Percentiles rank a stretch among this genome's conserved stretches.
These are phyloP conservation scores for Oemleria cerasiformis DNA, from an alignment of 306 rosid genomes.

Conservation along the genomic window DNA sequence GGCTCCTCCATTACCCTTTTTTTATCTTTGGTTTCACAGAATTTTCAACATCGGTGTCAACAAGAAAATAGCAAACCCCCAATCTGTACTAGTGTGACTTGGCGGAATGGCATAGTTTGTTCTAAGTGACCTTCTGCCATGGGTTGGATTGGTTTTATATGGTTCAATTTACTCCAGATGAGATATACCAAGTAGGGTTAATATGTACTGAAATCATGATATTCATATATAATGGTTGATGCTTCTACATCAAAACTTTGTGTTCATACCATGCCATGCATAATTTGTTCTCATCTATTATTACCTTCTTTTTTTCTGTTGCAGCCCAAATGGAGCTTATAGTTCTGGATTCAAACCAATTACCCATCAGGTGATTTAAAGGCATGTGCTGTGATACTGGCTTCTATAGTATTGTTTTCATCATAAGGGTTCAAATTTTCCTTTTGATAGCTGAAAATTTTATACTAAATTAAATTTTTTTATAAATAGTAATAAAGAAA, in stretches of 20 bases:
- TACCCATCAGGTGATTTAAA: slow-evolving; percentile 95
- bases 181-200: not conserved
- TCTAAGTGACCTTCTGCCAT: not conserved
- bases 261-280: not conserved
- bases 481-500: not conserved
- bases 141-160: not conserved
- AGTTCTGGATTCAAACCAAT: slow-evolving; percentile 95
- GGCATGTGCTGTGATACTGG: slow-evolving; percentile 38
- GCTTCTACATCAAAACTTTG: not conserved
- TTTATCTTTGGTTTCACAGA: too few relatives aligned
- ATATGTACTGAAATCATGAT: not conserved
- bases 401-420: slow-evolving; percentile 16
- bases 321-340: slow-evolving; percentile 96
- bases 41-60: too few relatives aligned
- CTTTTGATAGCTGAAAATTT: not conserved
- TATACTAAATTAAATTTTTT: not conserved
- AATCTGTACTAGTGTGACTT: not conserved
- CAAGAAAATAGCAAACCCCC: too few relatives aligned
- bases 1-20: too few relatives aligned
- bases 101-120: not conserved
- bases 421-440: not conserved
- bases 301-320: slow-evolving; percentile 14
- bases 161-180: not conserved
- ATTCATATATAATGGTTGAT: not conserved
- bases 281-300: not conserved